These are phyloP conservation scores for Vitrella brassicaformis DNA, from an alignment of 73 alveolate species.

Conservation along the genomic window DNA sequence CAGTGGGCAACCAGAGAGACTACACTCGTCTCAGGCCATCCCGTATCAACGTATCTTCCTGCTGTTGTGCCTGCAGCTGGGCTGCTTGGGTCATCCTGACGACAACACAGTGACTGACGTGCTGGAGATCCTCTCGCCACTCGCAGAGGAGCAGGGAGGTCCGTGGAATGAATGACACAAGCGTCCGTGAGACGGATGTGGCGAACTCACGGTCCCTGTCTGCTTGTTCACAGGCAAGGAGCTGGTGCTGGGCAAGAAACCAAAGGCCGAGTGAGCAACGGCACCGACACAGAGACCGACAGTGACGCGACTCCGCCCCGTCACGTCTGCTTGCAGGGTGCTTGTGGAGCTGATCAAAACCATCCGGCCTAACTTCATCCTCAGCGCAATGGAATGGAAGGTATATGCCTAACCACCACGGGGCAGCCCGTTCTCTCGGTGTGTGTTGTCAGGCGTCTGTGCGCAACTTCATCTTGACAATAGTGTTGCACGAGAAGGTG, in stretches of 20 bases:
- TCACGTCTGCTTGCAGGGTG: too few relatives aligned
- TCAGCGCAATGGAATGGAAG: conserved; percentile 32
- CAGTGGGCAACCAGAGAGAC: too few relatives aligned
- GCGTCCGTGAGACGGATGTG: background rate
- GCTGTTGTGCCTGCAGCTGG: conserved; percentile 9
- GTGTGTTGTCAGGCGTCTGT: conserved; percentile 17
- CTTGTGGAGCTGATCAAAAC: too few relatives aligned
- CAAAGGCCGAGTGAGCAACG: too few relatives aligned
- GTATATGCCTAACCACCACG: too few relatives aligned
- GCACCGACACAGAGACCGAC: too few relatives aligned
- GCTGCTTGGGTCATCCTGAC: conserved; percentile 9
- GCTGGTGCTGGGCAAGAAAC: too few relatives aligned
- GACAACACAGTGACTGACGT: conserved; percentile 11
- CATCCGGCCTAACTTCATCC: conserved; percentile 24
- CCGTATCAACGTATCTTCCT: background rate
- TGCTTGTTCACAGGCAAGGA: too few relatives aligned
- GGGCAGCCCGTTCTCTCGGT: too few relatives aligned
- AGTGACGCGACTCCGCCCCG: too few relatives aligned
- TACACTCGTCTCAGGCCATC: too few relatives aligned
- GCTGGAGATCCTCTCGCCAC: conserved; percentile 8
- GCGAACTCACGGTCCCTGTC: too few relatives aligned
- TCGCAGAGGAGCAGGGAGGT: conserved; percentile 1
- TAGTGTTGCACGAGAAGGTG: conserved; percentile 9
- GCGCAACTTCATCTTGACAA: conserved; percentile 7
- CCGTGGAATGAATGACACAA: background rate